Evolutionary conservation across 2,329 filamentous ascomycete genomes (phyloP).

Genomic region (Calycina herbarum): DNA sequence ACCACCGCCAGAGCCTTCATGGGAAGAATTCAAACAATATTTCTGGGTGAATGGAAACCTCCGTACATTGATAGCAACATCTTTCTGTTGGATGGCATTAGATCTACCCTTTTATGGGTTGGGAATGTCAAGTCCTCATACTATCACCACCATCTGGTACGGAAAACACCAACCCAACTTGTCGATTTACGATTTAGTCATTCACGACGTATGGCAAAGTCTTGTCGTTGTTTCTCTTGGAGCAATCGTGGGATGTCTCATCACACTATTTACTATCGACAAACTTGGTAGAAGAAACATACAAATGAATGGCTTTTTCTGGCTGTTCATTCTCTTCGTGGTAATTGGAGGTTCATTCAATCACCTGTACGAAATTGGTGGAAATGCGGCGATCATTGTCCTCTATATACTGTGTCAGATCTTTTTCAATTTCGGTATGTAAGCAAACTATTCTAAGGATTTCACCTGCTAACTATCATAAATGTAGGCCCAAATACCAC

Average conservation of each 20-base stretch:
- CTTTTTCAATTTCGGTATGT: constrained; percentile 28
- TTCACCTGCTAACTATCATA: not conserved
- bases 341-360: constrained; percentile 27
- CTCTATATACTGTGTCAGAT: constrained; percentile 28
- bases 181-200: constrained; percentile 19
- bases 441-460: not conserved
- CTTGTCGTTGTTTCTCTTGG: constrained; percentile 26
- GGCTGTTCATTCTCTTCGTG: constrained; percentile 29
- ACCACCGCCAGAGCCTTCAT: constrained; percentile 24
- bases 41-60: constrained; percentile 47
- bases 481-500: constrained; percentile 59
- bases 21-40: constrained; percentile 30
- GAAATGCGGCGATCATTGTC: constrained; percentile 20
- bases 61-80: constrained; percentile 64
- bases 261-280: constrained; percentile 27
- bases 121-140: constrained; percentile 56
- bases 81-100: constrained; percentile 31
- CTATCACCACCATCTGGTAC: constrained; percentile 26
- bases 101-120: constrained; percentile 52
- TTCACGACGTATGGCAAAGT: constrained; percentile 26
- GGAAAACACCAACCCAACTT: constrained; percentile 12
- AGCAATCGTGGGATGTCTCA: constrained; percentile 21
- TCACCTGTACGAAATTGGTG: constrained; percentile 20
- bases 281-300: constrained; percentile 26
- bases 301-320: constrained; percentile 30